These are phyloP conservation scores for Wickerhamiella sorbophila DNA, from an alignment of 805 yeast genomes.

Conservation along the genomic window DNA sequence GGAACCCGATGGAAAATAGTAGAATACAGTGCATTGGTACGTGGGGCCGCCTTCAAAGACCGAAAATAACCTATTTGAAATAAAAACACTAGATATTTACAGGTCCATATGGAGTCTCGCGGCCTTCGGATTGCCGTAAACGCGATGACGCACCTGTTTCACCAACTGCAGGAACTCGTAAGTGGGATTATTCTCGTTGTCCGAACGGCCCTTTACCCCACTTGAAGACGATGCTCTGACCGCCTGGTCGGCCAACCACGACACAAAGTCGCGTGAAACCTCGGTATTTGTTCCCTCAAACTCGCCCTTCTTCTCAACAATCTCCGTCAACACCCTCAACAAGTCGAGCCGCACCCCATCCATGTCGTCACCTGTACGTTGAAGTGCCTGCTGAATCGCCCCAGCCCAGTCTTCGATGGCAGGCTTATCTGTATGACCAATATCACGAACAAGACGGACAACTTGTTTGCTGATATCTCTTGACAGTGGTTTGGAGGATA, in stretches of 20 bases:
- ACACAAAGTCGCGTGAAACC: conserved; percentile 34
- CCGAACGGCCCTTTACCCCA: not conserved
- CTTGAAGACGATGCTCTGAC: too few species aligned
- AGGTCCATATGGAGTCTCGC: conserved; percentile 6
- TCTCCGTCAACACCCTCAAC: conserved; percentile 2
- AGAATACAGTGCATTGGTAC: not conserved
- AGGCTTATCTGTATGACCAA: not conserved
- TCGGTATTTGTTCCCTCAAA: conserved; percentile 20
- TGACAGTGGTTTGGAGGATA: not conserved
- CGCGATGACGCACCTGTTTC: conserved; percentile 6
- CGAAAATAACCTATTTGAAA: not conserved
- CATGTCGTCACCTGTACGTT: not conserved
- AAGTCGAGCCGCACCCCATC: conserved; percentile 2
- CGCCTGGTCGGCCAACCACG: conserved; percentile 45
- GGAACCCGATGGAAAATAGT: not conserved
- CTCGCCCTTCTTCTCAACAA: conserved; percentile 6
- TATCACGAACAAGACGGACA: not conserved
- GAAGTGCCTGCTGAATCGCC: not conserved
- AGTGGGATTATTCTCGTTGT: not conserved
- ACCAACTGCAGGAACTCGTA: not conserved
- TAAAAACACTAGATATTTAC: too few species aligned
- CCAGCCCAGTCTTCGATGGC: not conserved
- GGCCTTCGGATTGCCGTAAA: conserved; percentile 11
- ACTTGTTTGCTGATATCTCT: not conserved
- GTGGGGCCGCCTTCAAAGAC: not conserved